phyloP scores from a whole-genome alignment of 1,139 yeast genomes.

The Pichia inconspicua region DNA sequence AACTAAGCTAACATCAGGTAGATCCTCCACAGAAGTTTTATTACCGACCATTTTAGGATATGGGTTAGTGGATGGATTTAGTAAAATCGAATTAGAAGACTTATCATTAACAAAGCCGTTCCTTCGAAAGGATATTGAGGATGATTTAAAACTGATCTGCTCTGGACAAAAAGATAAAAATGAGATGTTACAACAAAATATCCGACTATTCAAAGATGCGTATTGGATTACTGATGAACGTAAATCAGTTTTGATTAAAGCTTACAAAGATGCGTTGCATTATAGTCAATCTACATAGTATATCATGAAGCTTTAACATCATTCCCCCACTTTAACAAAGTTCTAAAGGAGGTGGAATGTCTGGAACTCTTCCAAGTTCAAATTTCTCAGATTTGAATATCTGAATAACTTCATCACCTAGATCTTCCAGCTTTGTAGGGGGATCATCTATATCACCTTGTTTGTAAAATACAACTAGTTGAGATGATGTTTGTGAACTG shows the following conservation, averaged over 20 bases:
- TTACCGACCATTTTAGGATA: conserved; percentile 81
- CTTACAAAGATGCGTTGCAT: conserved; percentile 7
- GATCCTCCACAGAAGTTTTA: conserved; percentile 36
- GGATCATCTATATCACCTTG: conserved; percentile 25
- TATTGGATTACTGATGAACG: conserved; percentile 23
- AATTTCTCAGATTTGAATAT: conserved; percentile 49
- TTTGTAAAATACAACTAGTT: conserved; percentile 2
- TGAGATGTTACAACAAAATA: conserved; percentile 49
- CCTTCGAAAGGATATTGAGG: conserved; percentile 70
- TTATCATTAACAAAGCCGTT: conserved; percentile 85
- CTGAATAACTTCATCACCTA: conserved; percentile 36
- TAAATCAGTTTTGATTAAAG: conserved; percentile 4
- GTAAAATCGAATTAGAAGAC: conserved; percentile 61
- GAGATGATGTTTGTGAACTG: neutral
- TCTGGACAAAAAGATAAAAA: conserved; percentile 50
- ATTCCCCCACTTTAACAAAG: conserved; percentile 27
- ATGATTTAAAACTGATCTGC: conserved; percentile 57
- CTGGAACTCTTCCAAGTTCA: conserved; percentile 66
- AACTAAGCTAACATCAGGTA: conserved; percentile 28
- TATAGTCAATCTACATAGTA: conserved; percentile 1
- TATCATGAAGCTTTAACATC: no score
- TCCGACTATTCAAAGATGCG: conserved; percentile 57
- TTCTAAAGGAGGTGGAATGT: conserved; percentile 63
- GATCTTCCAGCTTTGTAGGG: conserved; percentile 30
- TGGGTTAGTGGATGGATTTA: conserved; percentile 85